phyloP scores from a whole-genome alignment of 192 early-diverging fungal species.

The Neocallimastix lanati region DNA sequence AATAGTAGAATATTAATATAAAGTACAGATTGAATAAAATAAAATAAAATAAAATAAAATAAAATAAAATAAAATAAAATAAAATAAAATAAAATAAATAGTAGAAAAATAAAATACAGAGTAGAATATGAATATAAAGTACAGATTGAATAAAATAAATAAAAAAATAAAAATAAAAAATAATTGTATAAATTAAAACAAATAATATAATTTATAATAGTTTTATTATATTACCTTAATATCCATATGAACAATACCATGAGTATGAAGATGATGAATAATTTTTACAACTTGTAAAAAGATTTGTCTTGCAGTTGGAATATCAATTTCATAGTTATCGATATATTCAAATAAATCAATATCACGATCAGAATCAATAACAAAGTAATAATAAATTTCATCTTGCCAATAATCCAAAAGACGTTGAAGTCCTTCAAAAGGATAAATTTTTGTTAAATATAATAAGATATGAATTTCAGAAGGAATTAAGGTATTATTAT shows the following conservation, averaged over 20 bases:
- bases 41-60: no score
- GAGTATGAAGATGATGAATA: conserved; percentile 35
- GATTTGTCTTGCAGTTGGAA: not conserved
- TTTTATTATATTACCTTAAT: no score
- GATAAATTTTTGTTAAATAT: not conserved
- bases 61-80: no score
- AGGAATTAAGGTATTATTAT: not conserved
- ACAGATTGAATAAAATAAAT: no score
- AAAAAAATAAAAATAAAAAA: no score
- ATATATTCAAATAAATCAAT: not conserved
- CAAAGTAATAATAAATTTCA: not conserved
- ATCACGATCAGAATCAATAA: not conserved
- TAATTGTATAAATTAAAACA: no score
- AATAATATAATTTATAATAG: no score
- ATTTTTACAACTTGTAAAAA: not conserved
- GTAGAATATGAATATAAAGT: no score
- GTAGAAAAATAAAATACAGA: no score
- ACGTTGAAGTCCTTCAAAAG: not conserved
- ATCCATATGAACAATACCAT: conserved; percentile 57
- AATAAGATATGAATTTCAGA: not conserved
- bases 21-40: no score
- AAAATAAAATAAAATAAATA: no score
- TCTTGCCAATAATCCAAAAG: not conserved
- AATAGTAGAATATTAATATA: no score
- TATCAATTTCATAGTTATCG: not conserved